Evolutionary conservation across 495 filamentous ascomycete genomes (phyloP).

Genomic region (Viridothelium virens): DNA sequence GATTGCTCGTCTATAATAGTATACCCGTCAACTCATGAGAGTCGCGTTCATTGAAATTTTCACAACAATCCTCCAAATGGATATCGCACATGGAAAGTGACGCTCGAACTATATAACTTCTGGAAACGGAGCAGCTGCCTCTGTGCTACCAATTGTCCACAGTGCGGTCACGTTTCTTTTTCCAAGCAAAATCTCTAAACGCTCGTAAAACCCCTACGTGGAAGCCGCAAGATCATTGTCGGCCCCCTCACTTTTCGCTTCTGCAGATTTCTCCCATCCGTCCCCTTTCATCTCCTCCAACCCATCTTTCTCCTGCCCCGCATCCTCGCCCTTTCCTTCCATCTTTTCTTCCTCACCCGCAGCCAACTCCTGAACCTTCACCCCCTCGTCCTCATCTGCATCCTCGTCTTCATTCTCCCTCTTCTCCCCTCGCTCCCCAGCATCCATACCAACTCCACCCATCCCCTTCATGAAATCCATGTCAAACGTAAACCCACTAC

Average conservation of each 20-base stretch:
- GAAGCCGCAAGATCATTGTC: neutral
- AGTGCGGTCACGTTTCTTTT: neutral
- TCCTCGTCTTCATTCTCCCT: neutral
- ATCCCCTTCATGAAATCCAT: slow-evolving; percentile 35
- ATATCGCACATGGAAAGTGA: neutral
- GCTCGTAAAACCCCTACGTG: neutral
- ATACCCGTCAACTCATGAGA: neutral
- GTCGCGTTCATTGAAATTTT: neutral
- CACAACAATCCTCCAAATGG: neutral
- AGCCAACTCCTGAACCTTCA: neutral
- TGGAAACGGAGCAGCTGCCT: neutral
- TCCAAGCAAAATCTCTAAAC: neutral
- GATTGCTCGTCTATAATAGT: neutral
- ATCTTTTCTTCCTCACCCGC: neutral
- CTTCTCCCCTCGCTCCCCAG: neutral
- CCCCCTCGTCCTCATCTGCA: neutral
- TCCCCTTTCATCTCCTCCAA: neutral
- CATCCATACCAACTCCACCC: slow-evolving; percentile 14
- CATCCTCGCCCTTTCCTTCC: neutral
- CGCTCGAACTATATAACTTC: neutral
- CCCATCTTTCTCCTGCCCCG: neutral
- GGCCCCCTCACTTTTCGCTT: neutral
- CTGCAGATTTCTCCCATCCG: neutral
- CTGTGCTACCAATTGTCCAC: no score
- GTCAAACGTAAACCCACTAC: slow-evolving; percentile 33